Conservation (phyloP, 2,329 filamentous ascomycete species). For the Grosmannia penicillata region DNA sequence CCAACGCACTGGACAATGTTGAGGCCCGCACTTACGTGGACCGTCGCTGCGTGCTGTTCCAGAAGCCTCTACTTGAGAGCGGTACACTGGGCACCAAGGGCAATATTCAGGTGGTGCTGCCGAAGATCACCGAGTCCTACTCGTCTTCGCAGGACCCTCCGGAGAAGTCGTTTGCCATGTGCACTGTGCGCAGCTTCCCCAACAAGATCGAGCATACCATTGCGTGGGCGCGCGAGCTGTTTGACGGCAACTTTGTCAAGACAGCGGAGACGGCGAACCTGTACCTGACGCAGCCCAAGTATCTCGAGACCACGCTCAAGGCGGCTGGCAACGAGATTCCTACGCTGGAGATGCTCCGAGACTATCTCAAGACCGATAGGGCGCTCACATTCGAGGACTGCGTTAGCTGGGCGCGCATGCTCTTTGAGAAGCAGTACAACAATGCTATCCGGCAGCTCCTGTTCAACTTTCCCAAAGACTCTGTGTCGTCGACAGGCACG, state of each 20-base stretch:
- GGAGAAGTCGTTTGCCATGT: conserved; percentile 98
- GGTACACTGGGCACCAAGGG: conserved; percentile 98
- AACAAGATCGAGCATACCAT: conserved; percentile 99
- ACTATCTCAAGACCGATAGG: conserved; percentile 83
- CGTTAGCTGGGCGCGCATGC: conserved; percentile 81
- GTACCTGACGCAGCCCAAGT: conserved; percentile 83
- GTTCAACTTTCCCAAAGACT: conserved; percentile 95
- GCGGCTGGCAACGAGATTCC: conserved; percentile 92
- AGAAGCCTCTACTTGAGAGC: conserved; percentile 88
- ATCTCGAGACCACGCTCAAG: conserved; percentile 73
- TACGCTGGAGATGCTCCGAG: conserved; percentile 76
- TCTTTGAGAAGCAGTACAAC: conserved; percentile 95
- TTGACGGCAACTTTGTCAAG: conserved; percentile 87
- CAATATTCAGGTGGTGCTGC: conserved; percentile 92
- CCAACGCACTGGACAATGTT: conserved; percentile 94
- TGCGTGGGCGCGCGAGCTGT: conserved; percentile 91
- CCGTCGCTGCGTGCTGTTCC: conserved; percentile 93
- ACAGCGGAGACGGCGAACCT: conserved; percentile 89
- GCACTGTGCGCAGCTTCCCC: conserved; percentile 89
- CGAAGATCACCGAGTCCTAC: conserved; percentile 87
- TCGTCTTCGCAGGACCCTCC: conserved; percentile 90
- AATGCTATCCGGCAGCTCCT: conserved; percentile 91
- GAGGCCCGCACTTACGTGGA: conserved; percentile 96
- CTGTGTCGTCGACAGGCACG: conserved; percentile 71
- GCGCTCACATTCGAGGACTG: conserved; percentile 90